Evolutionary conservation across 2,329 filamentous ascomycete species (phyloP).

Genomic region (Calonectria crousiana): DNA sequence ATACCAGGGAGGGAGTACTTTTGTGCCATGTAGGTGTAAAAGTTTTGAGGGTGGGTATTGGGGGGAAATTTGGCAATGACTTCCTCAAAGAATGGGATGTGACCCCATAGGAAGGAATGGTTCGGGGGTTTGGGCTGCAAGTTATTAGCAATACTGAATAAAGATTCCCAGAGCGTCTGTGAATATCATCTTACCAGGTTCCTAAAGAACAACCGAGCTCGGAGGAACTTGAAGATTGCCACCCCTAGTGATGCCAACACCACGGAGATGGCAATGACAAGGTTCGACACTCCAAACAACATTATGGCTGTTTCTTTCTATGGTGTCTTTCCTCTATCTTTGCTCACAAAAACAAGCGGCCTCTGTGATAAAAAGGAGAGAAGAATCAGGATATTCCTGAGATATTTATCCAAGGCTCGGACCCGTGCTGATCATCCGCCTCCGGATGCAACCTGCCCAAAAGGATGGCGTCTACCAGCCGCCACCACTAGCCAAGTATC

Average conservation of each 20-base stretch:
- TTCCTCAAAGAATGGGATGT: not conserved
- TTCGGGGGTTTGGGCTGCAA: not conserved
- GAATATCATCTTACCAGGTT: not conserved
- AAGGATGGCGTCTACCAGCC: not conserved
- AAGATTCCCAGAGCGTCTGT: too few species aligned
- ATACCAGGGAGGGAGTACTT: not conserved
- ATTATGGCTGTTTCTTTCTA: not conserved
- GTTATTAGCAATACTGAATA: not conserved
- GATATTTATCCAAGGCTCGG: constrained; percentile 2
- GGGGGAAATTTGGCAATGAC: not conserved
- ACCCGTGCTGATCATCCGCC: not conserved
- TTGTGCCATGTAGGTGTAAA: constrained; percentile 6
- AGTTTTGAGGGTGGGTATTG: not conserved
- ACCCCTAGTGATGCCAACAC: not conserved
- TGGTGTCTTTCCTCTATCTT: not conserved
- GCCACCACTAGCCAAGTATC: not conserved
- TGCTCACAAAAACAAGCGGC: not conserved
- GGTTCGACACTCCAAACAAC: constrained; percentile 7
- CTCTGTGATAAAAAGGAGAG: not conserved
- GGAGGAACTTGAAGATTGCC: not conserved
- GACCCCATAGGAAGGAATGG: not conserved
- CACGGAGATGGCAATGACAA: constrained; percentile 5
- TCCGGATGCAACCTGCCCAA: constrained; percentile 5
- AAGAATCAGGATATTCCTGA: not conserved
- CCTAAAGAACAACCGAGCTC: not conserved